A percentile compares a stretch with the other conserved stretches of the same genome.
Evolutionary conservation across 2,329 filamentous ascomycete species (phyloP).

Genomic region (Cytospora piceicola): DNA sequence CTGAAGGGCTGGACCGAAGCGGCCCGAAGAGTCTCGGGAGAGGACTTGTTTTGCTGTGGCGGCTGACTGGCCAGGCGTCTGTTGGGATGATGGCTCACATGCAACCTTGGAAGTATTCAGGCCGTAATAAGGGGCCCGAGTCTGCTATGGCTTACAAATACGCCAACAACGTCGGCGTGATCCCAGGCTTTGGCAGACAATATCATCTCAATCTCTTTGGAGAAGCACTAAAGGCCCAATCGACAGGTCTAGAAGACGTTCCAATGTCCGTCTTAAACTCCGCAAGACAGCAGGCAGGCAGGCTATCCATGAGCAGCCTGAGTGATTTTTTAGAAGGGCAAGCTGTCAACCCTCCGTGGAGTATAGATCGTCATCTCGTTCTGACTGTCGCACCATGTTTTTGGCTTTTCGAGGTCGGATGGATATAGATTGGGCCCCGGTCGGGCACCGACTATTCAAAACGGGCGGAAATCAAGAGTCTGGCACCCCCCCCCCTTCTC

Average conservation of each 20-base stretch:
- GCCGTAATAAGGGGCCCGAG: background rate
- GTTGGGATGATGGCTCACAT: background rate
- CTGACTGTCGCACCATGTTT: slow-evolving; percentile 10
- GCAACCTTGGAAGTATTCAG: background rate
- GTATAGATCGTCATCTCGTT: slow-evolving; percentile 18
- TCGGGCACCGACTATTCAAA: slow-evolving; percentile 10
- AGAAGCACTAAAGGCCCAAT: background rate
- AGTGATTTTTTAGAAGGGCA: slow-evolving; percentile 1
- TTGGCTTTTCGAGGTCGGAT: background rate
- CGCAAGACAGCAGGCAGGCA: slow-evolving; percentile 6
- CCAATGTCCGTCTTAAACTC: slow-evolving; percentile 2
- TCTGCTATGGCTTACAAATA: background rate
- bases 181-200: background rate
- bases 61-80: background rate
- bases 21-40: background rate
- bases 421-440: slow-evolving; percentile 15
- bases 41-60: background rate
- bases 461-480: background rate
- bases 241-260: background rate
- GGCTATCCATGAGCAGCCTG: background rate
- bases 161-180: background rate
- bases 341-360: slow-evolving; percentile 7
- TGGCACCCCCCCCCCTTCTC: background rate
- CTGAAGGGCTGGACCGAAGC: slow-evolving; percentile 15
- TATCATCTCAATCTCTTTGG: background rate